Base-by-base conservation (phyloP, 2,329 filamentous ascomycete genomes). In the Beauveria rudraprayagi region DNA sequence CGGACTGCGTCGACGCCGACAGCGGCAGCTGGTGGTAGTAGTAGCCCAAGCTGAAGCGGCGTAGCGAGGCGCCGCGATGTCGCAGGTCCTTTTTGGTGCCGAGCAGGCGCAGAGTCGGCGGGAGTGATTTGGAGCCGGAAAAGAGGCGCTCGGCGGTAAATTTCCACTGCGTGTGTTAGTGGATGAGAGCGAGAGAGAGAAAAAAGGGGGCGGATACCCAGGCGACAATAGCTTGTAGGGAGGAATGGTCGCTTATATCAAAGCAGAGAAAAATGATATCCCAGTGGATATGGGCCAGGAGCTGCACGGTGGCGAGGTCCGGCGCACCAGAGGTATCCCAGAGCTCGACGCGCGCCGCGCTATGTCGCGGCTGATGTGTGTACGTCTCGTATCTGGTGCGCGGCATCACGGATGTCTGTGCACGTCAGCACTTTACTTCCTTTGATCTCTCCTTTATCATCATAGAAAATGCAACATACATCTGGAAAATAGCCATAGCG, bases 261-360 rank as follows among this genome's bases (percentile, higher is more conserved):
- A 76, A 76, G 61, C 74, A 76, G 37, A 76, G 66, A 60, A 76
- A 75, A 0, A 76, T 65, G 1, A 68, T 72, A 4, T 76, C 72
- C 73, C 72, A 76, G 6, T 65, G 48, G 14, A 76, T 71, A 62
- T 74, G 74, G 22, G 70, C 69, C 34, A 76, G 60, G 5, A 67
- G 67, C 52, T 71, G 66, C 7, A 76, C 69, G 2, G 68, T 72
- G 52, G 69, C 70, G 40, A 76, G 66, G 50, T 76, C 74, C 3
- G 71, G 70, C 26, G 71, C 69, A 65, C 74, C 74, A 28, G 74
- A 76, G 63, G 72, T 76, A 62, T 76, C 74, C 74, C 73, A 76
- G 61, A 75, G 60, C 66, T 76, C 74, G 55, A 73, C 63, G 61
- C 66, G 67, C 1, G 67, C 68, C 48, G 67, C 65, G 43, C 68